Percentiles rank a stretch among this genome's conserved stretches.
Conservation (phyloP, 73 alveolate genomes). For the Diophrys appendiculata region DNA sequence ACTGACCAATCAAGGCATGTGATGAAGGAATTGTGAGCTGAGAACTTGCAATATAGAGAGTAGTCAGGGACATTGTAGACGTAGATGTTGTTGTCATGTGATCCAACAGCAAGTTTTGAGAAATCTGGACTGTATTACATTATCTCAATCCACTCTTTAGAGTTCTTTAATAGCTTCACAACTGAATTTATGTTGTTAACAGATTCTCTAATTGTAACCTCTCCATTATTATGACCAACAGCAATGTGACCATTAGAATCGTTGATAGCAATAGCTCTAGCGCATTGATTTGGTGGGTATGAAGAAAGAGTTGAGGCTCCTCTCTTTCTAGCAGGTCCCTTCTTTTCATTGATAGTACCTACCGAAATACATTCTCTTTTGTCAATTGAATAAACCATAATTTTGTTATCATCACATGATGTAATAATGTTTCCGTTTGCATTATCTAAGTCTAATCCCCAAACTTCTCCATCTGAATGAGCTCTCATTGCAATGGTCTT, state of each 20-base stretch:
- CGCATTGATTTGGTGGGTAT: slow-evolving; percentile 62
- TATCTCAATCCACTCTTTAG: slow-evolving; percentile 70
- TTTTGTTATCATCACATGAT: slow-evolving; percentile 61
- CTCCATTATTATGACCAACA: slow-evolving; percentile 88
- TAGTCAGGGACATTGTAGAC: slow-evolving; percentile 21
- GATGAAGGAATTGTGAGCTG: slow-evolving; percentile 86
- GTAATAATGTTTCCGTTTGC: slow-evolving; percentile 27
- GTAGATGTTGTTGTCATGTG: slow-evolving; percentile 68
- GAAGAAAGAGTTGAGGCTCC: slow-evolving; percentile 72
- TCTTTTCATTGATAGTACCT: slow-evolving; percentile 33
- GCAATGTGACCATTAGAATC: slow-evolving; percentile 79
- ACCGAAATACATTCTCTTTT: slow-evolving; percentile 2
- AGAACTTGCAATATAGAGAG: slow-evolving; percentile 40
- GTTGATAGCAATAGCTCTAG: slow-evolving; percentile 76
- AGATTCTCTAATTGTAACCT: slow-evolving; percentile 63
- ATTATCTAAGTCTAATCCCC: slow-evolving; percentile 41
- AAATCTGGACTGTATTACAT: slow-evolving; percentile 60
- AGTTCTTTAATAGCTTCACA: slow-evolving; percentile 11
- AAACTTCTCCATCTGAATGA: slow-evolving; percentile 54
- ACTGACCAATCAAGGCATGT: slow-evolving; percentile 91
- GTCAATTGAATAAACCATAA: slow-evolving; percentile 36
- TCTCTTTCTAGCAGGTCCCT: slow-evolving; percentile 10
- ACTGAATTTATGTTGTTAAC: slow-evolving; percentile 31
- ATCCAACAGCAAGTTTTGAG: slow-evolving; percentile 66
- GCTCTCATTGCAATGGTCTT: slow-evolving; percentile 48